These are phyloP conservation scores for Candida bentonensis DNA, from an alignment of 805 yeast genomes.

Conservation along the genomic window DNA sequence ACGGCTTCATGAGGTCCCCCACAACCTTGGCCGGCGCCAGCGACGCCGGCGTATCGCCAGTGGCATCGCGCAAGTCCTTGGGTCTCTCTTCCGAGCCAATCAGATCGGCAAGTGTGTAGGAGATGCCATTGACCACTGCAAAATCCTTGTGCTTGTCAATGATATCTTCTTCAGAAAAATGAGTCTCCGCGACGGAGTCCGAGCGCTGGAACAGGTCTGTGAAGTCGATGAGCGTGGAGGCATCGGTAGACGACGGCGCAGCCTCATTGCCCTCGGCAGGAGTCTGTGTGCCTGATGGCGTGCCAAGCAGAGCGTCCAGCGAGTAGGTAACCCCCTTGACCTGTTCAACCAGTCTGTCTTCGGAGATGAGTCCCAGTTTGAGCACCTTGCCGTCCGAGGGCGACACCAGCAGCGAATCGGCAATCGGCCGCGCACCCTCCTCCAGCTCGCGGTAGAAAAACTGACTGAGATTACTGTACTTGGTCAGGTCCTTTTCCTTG, in stretches of 20 bases:
- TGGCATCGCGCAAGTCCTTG: constrained; percentile 24
- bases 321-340: constrained; percentile 94
- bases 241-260: not conserved
- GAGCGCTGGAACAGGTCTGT: constrained; percentile 23
- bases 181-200: constrained; percentile 1
- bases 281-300: constrained; percentile 11
- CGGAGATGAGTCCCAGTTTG: constrained; percentile 70
- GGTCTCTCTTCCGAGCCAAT: constrained; percentile 37
- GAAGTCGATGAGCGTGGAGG: constrained; percentile 28
- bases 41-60: constrained; percentile 49
- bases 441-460: constrained; percentile 76
- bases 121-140: constrained; percentile 64
- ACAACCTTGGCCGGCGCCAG: constrained; percentile 15
- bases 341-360: constrained; percentile 69
- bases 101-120: constrained; percentile 54
- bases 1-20: constrained; percentile 6
- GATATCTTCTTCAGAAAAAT: constrained; percentile 16
- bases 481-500: constrained; percentile 61
- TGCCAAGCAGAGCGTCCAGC: constrained; percentile 73
- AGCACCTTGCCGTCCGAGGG: constrained; percentile 91
- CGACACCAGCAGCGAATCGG: constrained; percentile 52
- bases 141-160: constrained; percentile 52
- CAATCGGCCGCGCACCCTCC: constrained; percentile 69
- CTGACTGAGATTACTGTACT: constrained; percentile 72
- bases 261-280: not conserved